Base-by-base conservation (phyloP, 257 asterid species). In the Euphrasia confusa region DNA sequence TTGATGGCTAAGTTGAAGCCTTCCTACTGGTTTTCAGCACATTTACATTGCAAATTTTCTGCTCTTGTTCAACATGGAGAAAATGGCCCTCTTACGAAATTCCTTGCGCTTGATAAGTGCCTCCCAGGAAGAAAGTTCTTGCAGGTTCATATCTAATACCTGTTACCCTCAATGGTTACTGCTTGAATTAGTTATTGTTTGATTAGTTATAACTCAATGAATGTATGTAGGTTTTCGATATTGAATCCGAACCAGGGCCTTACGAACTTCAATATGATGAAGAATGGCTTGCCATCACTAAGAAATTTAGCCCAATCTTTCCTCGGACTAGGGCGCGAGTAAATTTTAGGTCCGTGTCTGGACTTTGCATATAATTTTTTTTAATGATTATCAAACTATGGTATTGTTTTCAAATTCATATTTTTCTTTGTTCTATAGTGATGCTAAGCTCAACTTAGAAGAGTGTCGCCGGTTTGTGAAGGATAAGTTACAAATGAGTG, bases 271-370 rank as follows among this genome's bases (percentile, higher is more conserved):
- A 84, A 48, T 87, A 81, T 70, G 99, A 92, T 74, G 99, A 92
- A 79, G 99, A 92, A 74, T 92, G 99, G 99, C 87, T 92, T 70
- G 89, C 97, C 15, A 83, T 89, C 67, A 92, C 97, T 15, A 83
- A 71, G 81, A 84, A 78, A 80, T 89, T 81, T 64, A 89, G 83
- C 66, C 73, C 86, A 50, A 66, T 79, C 63, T 80, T 92, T 55
- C 99, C 99, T 54, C 72, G 83, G 61, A 76, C 86, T 63, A 78
- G 68, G 68, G 70, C 26, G 69, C 81, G 76, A 15, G 76, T 75
- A 27, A 73, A 79, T 72, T 84, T 76, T 74, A 78, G 89, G 98
- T 88, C 54, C 50, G 74, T 68, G 24, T 35, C 63, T 60, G 30
- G 55, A 48, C 61, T 50, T 70, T 54, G 26, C 53, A 37, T 7